A percentile compares a stretch with the other conserved stretches of the same genome.
Evolutionary conservation across 148 eudicot genomes (phyloP).

Genomic region (Silene latifolia): DNA sequence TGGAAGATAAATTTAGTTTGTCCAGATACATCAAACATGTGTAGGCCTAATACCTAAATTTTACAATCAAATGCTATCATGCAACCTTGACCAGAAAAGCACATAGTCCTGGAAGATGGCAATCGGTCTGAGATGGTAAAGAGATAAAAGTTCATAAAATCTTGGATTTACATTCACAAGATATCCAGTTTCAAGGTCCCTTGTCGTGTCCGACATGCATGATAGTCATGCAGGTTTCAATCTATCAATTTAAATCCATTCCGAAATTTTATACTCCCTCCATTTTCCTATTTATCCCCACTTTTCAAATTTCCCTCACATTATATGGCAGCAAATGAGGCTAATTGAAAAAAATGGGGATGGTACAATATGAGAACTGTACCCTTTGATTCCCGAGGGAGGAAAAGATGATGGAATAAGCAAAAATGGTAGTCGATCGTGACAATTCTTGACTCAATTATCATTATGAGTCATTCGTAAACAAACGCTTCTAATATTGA

Average conservation of each 20-base stretch:
- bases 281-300: too few species aligned
- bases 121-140: not conserved
- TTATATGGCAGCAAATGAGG: too few species aligned
- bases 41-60: slow-evolving; percentile 6
- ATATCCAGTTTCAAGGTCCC: not conserved
- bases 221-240: not conserved
- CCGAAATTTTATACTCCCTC: not conserved
- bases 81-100: not conserved
- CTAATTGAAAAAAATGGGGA: too few species aligned
- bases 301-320: too few species aligned
- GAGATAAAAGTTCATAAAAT: slow-evolving; percentile 1
- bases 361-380: not conserved
- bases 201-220: not conserved
- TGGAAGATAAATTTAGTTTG: slow-evolving; percentile 6
- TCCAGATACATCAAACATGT: not conserved
- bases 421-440: not conserved
- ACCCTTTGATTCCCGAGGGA: not conserved
- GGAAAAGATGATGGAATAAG: not conserved
- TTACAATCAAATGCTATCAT: slow-evolving; percentile 12
- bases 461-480: not conserved
- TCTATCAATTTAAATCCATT: not conserved
- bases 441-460: not conserved
- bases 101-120: not conserved
- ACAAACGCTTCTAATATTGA: not conserved
- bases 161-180: not conserved